Percentiles rank a stretch among this genome's conserved stretches.
Evolutionary conservation across 805 yeast species (phyloP).

Genomic region (Sugiyamaella lignohabitans): DNA sequence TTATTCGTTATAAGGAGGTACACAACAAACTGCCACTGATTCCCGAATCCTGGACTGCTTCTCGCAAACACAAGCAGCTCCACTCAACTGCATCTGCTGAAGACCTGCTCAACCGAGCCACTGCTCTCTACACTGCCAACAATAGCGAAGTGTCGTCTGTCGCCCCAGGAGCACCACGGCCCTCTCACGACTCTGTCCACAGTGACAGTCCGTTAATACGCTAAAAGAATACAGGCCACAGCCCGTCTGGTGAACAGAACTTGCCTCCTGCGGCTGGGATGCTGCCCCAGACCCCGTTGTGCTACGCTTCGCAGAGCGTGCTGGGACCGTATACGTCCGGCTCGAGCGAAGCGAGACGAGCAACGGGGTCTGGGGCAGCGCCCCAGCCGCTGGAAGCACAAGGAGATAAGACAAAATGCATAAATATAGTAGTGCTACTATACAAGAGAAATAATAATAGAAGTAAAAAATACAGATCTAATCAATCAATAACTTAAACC

Average conservation of each 20-base stretch:
- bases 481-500: not conserved
- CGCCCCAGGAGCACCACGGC: not conserved
- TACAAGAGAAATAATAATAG: too few relatives aligned
- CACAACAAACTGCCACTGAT: slow-evolving; percentile 47
- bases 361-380: not conserved
- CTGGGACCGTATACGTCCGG: not conserved
- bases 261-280: not conserved
- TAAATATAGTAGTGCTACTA: not conserved
- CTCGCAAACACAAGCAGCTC: not conserved
- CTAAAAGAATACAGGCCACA: not conserved
- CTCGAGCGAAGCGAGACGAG: not conserved
- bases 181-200: slow-evolving; percentile 11
- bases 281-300: not conserved
- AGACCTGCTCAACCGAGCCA: slow-evolving; percentile 11
- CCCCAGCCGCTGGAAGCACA: not conserved
- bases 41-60: slow-evolving; percentile 46
- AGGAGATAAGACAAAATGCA: not conserved
- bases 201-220: slow-evolving; percentile 16
- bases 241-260: not conserved
- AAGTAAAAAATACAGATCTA: too few relatives aligned
- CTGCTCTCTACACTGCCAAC: slow-evolving; percentile 8
- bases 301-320: not conserved
- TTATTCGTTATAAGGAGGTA: slow-evolving; percentile 48
- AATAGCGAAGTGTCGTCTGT: slow-evolving; percentile 2
- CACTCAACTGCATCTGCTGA: slow-evolving; percentile 7